phyloP scores from a whole-genome alignment of 768 basidiomycete genomes.

The Naganishia onofrii region DNA sequence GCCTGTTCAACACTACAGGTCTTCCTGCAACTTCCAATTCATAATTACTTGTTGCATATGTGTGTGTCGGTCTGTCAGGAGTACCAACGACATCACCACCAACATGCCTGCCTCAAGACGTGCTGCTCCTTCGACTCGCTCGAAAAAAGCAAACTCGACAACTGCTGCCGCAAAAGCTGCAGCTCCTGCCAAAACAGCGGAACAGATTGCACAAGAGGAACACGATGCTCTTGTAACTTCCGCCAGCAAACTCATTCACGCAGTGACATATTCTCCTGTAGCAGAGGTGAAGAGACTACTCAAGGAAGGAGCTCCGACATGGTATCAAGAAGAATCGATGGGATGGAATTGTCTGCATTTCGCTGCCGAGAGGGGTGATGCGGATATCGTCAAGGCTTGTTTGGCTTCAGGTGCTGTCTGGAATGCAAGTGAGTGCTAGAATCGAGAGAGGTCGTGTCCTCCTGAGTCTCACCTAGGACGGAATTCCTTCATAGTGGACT shows the following conservation, averaged over 20 bases:
- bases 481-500: conserved; percentile 61
- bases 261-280: conserved; percentile 26
- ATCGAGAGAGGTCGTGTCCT: conserved; percentile 6
- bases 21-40: too few relatives aligned
- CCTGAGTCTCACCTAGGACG: background rate
- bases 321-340: conserved; percentile 79
- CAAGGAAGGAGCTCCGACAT: conserved; percentile 63
- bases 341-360: conserved; percentile 84
- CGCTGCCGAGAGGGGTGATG: conserved; percentile 64
- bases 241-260: conserved; percentile 16
- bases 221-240: conserved; percentile 5
- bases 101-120: conserved; percentile 21
- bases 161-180: conserved; percentile 18
- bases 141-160: conserved; percentile 16
- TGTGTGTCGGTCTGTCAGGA: too few relatives aligned
- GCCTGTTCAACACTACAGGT: too few relatives aligned
- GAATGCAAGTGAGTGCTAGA: conserved; percentile 67
- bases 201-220: conserved; percentile 18
- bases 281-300: conserved; percentile 43
- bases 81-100: background rate
- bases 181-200: conserved; percentile 17
- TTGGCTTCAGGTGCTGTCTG: conserved; percentile 82
- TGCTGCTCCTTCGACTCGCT: background rate
- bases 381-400: conserved; percentile 64
- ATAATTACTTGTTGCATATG: too few relatives aligned